Evolutionary conservation across 2,329 filamentous ascomycete genomes (phyloP).

Genomic region (Verticillium nubilum): DNA sequence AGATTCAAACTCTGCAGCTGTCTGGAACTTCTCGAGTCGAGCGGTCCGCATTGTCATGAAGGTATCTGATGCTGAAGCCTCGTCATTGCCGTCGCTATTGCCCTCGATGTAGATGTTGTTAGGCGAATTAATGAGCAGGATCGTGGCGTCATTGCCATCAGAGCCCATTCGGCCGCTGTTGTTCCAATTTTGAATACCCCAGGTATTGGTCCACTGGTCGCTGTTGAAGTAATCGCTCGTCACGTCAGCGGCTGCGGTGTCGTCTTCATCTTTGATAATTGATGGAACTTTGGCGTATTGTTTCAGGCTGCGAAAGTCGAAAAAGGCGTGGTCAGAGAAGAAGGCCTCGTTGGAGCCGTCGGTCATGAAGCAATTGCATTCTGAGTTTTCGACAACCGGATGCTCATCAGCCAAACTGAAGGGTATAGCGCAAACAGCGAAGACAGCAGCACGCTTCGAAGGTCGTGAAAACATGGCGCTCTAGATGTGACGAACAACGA

Average conservation of each 20-base stretch:
- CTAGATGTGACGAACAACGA: not conserved
- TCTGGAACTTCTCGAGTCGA: slow-evolving; percentile 37
- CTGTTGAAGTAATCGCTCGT: slow-evolving; percentile 34
- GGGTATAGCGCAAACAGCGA: not conserved
- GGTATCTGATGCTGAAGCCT: slow-evolving; percentile 27
- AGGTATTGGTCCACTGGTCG: slow-evolving; percentile 27
- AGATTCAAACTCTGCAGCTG: slow-evolving; percentile 42
- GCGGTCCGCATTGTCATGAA: slow-evolving; percentile 43
- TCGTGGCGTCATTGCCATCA: slow-evolving; percentile 18
- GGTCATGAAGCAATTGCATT: slow-evolving; percentile 43
- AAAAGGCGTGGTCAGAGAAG: slow-evolving; percentile 41
- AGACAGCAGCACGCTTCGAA: not conserved
- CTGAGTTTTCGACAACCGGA: slow-evolving; percentile 21
- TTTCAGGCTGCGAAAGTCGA: slow-evolving; percentile 40
- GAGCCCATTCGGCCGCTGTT: slow-evolving; percentile 19
- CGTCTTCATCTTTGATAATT: slow-evolving; percentile 19
- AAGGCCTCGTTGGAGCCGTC: slow-evolving; percentile 37
- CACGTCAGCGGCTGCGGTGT: slow-evolving; percentile 20
- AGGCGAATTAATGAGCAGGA: slow-evolving; percentile 34
- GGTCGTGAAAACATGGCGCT: not conserved
- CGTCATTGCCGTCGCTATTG: slow-evolving; percentile 24
- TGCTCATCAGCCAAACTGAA: slow-evolving; percentile 3
- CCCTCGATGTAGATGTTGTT: slow-evolving; percentile 41
- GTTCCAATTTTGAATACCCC: slow-evolving; percentile 34
- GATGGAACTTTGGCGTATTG: slow-evolving; percentile 31